Conservation (phyloP, 2,329 filamentous ascomycete species). For the Didymella pinodella region DNA sequence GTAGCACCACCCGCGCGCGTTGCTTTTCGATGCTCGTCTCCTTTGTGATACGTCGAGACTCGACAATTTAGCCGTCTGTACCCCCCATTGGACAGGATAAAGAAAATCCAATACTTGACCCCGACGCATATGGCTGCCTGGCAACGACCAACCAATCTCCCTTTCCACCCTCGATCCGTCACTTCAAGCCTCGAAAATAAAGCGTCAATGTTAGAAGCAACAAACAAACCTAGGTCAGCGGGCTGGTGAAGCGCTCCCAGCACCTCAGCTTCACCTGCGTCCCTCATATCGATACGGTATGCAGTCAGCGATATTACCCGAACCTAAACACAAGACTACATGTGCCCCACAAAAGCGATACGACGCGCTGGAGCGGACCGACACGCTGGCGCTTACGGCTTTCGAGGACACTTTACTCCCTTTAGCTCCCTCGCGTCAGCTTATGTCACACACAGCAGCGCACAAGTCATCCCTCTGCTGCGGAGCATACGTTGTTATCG, state of each 20-base stretch:
- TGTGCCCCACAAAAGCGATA: slow-evolving; percentile 3
- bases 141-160: neutral
- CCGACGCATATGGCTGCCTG: slow-evolving; percentile 3
- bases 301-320: slow-evolving; percentile 14
- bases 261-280: slow-evolving; percentile 4
- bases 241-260: neutral
- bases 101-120: slow-evolving; percentile 18
- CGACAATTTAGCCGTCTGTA: slow-evolving; percentile 2
- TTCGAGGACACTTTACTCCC: neutral
- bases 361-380: slow-evolving; percentile 16
- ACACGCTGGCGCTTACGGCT: slow-evolving; percentile 20
- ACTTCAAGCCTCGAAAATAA: neutral
- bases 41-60: slow-evolving; percentile 20
- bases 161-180: slow-evolving; percentile 1
- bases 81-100: slow-evolving; percentile 10
- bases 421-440: slow-evolving; percentile 20
- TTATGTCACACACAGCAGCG: slow-evolving; percentile 1
- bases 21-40: slow-evolving; percentile 17
- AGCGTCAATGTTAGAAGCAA: neutral
- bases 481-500: slow-evolving; percentile 11
- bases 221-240: neutral
- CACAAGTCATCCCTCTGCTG: slow-evolving; percentile 3
- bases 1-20: slow-evolving; percentile 23
- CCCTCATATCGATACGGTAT: slow-evolving; percentile 1
- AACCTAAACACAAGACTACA: slow-evolving; percentile 8